phyloP scores from a whole-genome alignment of 352 stramenopile genomes.

The Labyrinthula sp. region DNA sequence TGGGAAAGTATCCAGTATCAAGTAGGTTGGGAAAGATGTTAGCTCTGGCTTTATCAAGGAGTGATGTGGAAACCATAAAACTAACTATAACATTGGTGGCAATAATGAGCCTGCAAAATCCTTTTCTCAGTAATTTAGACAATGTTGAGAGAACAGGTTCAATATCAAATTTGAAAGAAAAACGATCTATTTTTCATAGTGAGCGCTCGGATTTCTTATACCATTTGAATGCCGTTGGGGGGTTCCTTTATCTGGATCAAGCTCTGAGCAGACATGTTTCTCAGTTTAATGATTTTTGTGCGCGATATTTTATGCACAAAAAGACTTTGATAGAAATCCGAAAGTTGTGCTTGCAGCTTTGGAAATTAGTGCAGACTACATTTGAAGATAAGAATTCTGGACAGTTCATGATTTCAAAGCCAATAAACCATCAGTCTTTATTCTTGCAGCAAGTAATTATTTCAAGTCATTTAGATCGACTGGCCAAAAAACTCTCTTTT shows the following conservation, averaged over 20 bases:
- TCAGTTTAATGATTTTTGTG: constrained; percentile 12
- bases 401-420: no score
- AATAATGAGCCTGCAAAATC: constrained; percentile 31
- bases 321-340: no score
- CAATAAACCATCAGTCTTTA: no score
- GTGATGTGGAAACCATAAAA: neutral
- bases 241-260: constrained; percentile 4
- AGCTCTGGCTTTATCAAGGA: constrained; percentile 33
- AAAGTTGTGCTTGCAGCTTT: no score
- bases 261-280: constrained; percentile 20
- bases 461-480: no score
- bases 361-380: no score
- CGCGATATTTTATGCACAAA: no score
- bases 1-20: constrained; percentile 59
- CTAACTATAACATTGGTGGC: constrained; percentile 30
- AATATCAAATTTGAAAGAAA: neutral
- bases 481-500: no score
- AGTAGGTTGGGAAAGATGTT: constrained; percentile 67
- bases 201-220: constrained; percentile 1
- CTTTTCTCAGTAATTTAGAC: constrained; percentile 30
- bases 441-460: no score
- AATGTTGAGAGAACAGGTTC: constrained; percentile 1
- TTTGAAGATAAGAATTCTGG: no score
- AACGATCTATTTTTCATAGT: constrained; percentile 15
- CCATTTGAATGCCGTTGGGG: constrained; percentile 1